These are phyloP conservation scores for Eucalyptus cloeziana DNA, from an alignment of 345 rosid genomes.

Conservation along the genomic window DNA sequence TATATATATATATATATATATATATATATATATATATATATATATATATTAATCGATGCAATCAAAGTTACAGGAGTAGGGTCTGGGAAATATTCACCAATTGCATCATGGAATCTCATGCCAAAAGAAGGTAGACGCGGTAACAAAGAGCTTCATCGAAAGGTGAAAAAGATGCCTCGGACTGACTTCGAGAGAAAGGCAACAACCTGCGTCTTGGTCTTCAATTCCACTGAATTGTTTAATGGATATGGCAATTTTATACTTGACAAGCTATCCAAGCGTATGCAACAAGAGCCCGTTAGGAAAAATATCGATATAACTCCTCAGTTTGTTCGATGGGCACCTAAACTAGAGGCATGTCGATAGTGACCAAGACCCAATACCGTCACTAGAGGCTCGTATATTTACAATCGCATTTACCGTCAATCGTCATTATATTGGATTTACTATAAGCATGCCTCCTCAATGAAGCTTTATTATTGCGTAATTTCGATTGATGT, in stretches of 20 bases:
- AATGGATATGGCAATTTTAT: not conserved
- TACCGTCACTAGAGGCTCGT: not conserved
- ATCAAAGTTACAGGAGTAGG: not conserved
- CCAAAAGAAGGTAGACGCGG: not conserved
- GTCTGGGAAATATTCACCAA: not conserved
- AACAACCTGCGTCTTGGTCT: not conserved
- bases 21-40: too few species aligned
- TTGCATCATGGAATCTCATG: not conserved
- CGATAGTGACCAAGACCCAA: not conserved
- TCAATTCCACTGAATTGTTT: not conserved
- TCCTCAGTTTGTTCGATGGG: not conserved
- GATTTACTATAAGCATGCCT: not conserved
- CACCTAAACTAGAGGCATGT: not conserved
- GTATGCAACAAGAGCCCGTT: not conserved
- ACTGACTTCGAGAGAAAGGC: not conserved
- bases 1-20: too few species aligned
- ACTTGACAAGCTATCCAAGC: not conserved
- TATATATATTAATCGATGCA: not conserved
- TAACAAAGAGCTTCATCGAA: not conserved
- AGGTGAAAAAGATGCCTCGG: not conserved
- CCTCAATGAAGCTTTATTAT: not conserved
- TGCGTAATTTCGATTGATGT: not conserved
- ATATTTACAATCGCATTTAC: too few species aligned
- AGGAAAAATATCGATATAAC: not conserved
- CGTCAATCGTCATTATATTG: too few species aligned